Evolutionary conservation across 345 rosid species (phyloP).

Genomic region (Theobroma cacao): DNA sequence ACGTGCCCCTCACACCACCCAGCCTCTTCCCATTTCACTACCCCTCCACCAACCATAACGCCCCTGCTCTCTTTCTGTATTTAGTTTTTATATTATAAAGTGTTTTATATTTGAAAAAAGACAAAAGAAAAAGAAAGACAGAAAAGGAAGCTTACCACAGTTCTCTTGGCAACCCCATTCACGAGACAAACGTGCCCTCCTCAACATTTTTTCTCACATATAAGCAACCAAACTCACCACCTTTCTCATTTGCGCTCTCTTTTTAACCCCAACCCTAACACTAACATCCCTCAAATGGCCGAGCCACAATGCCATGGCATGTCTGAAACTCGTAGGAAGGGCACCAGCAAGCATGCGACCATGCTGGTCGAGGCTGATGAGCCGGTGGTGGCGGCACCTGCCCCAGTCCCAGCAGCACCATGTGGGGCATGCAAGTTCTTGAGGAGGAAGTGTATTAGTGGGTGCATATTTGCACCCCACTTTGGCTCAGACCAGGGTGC

Average conservation of each 20-base stretch:
- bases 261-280: constrained; percentile 2
- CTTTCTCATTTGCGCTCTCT: constrained; percentile 20
- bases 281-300: constrained; percentile 42
- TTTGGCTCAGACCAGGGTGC: constrained; percentile 93
- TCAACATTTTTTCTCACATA: constrained; percentile 33
- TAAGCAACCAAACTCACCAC: constrained; percentile 37
- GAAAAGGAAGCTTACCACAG: constrained; percentile 43
- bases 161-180: constrained; percentile 67
- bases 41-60: constrained; percentile 40
- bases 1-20: constrained; percentile 36
- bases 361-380: not conserved
- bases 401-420: constrained; percentile 39
- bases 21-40: constrained; percentile 34
- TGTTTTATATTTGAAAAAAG: not conserved
- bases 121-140: constrained; percentile 20
- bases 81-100: not conserved
- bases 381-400: constrained; percentile 18
- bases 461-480: constrained; percentile 94
- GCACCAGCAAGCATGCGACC: constrained; percentile 29
- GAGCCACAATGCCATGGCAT: constrained; percentile 39
- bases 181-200: constrained; percentile 76
- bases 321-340: constrained; percentile 47
- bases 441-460: constrained; percentile 86
- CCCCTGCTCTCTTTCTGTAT: constrained; percentile 11
- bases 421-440: constrained; percentile 98